Conservation (phyloP, 495 filamentous ascomycete species). For the Talaromyces liani region DNA sequence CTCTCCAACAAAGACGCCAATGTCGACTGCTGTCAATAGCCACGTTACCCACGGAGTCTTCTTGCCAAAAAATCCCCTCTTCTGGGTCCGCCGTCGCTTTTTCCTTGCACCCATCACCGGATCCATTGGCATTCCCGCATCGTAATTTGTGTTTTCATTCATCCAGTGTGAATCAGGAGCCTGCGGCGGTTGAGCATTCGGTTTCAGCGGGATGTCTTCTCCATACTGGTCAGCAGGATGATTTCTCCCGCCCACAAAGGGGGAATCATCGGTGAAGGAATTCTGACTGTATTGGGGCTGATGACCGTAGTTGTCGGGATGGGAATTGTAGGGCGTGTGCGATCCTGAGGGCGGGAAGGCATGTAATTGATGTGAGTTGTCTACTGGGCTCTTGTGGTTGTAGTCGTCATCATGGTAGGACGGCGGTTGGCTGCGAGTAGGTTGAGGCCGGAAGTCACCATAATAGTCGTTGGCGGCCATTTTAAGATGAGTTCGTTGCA, state of each 20-base stretch:
- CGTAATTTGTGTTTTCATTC: slow-evolving; percentile 35
- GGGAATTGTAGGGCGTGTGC: slow-evolving; percentile 23
- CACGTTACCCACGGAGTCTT: slow-evolving; percentile 79
- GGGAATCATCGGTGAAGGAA: slow-evolving; percentile 31
- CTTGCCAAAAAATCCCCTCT: slow-evolving; percentile 47
- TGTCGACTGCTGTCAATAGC: slow-evolving; percentile 65
- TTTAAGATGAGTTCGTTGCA: slow-evolving; percentile 17
- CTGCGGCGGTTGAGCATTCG: slow-evolving; percentile 25
- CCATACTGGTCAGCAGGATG: slow-evolving; percentile 38
- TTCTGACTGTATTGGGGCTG: slow-evolving; percentile 33
- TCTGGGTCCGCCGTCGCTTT: slow-evolving; percentile 16
- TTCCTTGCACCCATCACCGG: slow-evolving; percentile 13
- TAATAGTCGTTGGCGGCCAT: slow-evolving; percentile 88
- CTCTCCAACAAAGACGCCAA: slow-evolving; percentile 86
- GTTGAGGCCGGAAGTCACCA: slow-evolving; percentile 41
- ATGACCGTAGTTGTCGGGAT: slow-evolving; percentile 22
- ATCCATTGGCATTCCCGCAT: slow-evolving; percentile 22
- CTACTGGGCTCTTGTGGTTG: slow-evolving; percentile 12
- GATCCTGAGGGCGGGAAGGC: slow-evolving; percentile 15
- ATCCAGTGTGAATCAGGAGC: slow-evolving; percentile 27
- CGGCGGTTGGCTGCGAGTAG: slow-evolving; percentile 33
- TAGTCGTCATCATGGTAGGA: slow-evolving; percentile 20
- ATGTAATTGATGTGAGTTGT: slow-evolving; percentile 16
- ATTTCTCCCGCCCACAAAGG: slow-evolving; percentile 22
- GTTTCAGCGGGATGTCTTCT: slow-evolving; percentile 45